Conservation (phyloP, 2,329 filamentous ascomycete species). For the Neonectria magnoliae region DNA sequence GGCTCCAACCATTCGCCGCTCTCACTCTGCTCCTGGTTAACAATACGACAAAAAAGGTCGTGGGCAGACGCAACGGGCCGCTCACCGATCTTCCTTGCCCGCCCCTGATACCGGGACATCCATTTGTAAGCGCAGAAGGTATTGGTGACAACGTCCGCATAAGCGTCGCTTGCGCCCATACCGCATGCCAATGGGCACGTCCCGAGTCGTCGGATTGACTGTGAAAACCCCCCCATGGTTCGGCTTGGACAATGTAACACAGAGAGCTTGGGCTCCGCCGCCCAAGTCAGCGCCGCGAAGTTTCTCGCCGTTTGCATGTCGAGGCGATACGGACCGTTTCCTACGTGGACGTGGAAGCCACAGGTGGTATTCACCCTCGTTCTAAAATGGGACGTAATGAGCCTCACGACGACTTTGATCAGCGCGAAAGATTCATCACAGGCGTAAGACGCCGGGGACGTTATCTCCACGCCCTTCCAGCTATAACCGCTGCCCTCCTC, state of each 20-base stretch:
- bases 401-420: constrained; percentile 44
- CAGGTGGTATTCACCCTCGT: constrained; percentile 47
- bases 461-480: constrained; percentile 42
- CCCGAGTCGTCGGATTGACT: constrained; percentile 25
- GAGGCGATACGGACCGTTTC: constrained; percentile 46
- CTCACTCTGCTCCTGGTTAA: background rate
- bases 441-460: constrained; percentile 46
- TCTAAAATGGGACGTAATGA: constrained; percentile 45
- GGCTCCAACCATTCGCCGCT: constrained; percentile 4
- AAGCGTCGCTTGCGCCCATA: constrained; percentile 10
- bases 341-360: constrained; percentile 52
- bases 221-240: constrained; percentile 13
- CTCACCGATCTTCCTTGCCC: constrained; percentile 42
- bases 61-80: constrained; percentile 21
- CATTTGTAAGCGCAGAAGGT: background rate
- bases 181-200: constrained; percentile 14
- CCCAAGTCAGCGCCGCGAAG: constrained; percentile 48
- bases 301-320: constrained; percentile 42
- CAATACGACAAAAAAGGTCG: background rate
- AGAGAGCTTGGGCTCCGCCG: constrained; percentile 49
- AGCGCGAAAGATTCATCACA: constrained; percentile 41
- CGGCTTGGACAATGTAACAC: constrained; percentile 49
- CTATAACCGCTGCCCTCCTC: background rate
- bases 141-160: background rate
- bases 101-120: constrained; percentile 29